Evolutionary conservation across 352 stramenopile species (phyloP).

Genomic region (Globisporangium perplexum): DNA sequence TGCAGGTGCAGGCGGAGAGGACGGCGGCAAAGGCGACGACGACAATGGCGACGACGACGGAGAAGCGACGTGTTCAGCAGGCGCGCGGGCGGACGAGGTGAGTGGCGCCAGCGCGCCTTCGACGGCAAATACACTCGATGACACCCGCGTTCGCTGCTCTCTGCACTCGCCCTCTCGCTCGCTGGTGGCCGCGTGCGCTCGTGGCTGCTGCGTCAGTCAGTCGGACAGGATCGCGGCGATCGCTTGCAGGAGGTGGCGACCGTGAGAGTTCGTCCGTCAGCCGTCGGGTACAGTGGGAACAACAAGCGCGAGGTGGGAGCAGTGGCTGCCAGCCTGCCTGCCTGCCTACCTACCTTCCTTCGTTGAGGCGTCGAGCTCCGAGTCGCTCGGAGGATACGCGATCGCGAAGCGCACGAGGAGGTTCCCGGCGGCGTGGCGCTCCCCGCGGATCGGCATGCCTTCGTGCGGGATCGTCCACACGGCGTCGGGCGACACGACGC

Average conservation of each 20-base stretch:
- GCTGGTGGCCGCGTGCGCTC: neutral
- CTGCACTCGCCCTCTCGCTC: no score
- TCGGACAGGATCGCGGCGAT: neutral
- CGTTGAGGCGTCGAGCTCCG: neutral
- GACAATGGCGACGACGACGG: neutral
- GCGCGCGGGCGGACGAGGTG: neutral
- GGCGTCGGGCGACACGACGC: neutral
- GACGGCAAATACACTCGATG: neutral
- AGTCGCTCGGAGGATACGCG: neutral
- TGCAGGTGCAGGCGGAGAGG: neutral
- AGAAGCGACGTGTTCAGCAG: neutral
- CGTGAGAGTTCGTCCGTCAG: no score
- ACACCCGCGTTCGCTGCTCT: neutral
- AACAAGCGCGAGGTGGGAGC: no score
- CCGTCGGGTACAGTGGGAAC: neutral
- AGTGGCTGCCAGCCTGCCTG: neutral
- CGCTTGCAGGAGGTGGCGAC: no score
- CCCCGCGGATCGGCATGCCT: neutral
- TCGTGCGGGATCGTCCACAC: neutral
- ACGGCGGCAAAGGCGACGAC: neutral
- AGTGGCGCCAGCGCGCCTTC: neutral
- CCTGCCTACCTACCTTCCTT: neutral
- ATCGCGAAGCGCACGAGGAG: neutral
- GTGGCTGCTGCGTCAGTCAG: neutral
- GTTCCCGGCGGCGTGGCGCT: neutral